These are phyloP conservation scores for Cyberlindnera suaveolens DNA, from an alignment of 805 yeast genomes.

Conservation along the genomic window DNA sequence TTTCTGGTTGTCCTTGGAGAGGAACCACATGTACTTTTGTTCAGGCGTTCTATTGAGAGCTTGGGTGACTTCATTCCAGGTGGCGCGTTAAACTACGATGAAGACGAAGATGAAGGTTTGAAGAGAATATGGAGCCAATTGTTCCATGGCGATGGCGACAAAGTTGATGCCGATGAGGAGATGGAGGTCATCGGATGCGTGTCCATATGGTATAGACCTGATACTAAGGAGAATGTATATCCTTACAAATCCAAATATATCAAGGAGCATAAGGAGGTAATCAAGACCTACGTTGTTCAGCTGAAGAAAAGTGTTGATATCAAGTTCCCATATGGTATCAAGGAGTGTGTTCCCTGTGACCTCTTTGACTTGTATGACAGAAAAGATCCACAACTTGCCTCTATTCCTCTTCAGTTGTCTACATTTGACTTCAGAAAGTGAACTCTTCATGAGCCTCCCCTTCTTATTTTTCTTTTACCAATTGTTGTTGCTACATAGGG, in stretches of 20 bases:
- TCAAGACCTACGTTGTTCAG: constrained; percentile 9
- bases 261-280: constrained; percentile 8
- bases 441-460: no score
- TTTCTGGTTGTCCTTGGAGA: constrained; percentile 11
- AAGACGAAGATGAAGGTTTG: constrained; percentile 9
- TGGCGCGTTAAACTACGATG: constrained; percentile 9
- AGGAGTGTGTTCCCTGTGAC: constrained; percentile 4
- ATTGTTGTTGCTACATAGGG: no score
- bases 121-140: constrained; percentile 8
- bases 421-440: constrained; percentile 8
- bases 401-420: constrained; percentile 31
- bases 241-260: constrained; percentile 11
- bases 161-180: constrained; percentile 1
- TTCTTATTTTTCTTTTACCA: background rate
- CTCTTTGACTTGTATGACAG: constrained; percentile 11
- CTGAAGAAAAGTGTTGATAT: constrained; percentile 3
- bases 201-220: constrained; percentile 16
- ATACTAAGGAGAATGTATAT: constrained; percentile 7
- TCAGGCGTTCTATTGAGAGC: constrained; percentile 1
- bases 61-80: constrained; percentile 8
- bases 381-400: constrained; percentile 11
- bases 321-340: constrained; percentile 4
- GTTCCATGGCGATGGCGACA: constrained; percentile 5
- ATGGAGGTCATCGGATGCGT: constrained; percentile 5
- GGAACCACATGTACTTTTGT: constrained; percentile 9